phyloP scores from a whole-genome alignment of 2,329 filamentous ascomycete species.

The Thielaviopsis populi region DNA sequence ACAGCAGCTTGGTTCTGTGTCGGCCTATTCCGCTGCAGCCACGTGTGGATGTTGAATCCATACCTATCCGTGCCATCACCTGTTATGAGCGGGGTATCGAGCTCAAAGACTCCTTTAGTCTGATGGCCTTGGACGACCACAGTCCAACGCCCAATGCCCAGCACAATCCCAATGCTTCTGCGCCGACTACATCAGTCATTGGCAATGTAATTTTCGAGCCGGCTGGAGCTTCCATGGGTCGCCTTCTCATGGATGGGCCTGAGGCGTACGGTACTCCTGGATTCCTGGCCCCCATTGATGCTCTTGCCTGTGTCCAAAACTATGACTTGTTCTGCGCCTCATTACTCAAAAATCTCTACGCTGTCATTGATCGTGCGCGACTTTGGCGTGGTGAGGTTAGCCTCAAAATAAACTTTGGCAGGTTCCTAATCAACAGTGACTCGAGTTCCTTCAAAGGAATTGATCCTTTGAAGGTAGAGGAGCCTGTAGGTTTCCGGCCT shows the following conservation, averaged over 20 bases:
- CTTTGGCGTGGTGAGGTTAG: constrained; percentile 1
- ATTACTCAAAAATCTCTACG: not conserved
- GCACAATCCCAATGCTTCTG: not conserved
- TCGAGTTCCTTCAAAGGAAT: not conserved
- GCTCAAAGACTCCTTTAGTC: not conserved
- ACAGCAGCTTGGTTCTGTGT: not conserved
- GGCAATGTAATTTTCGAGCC: not conserved
- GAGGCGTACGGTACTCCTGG: not conserved
- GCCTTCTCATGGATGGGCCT: not conserved
- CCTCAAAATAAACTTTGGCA: constrained; percentile 1
- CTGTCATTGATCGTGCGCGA: not conserved
- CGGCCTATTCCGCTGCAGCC: not conserved
- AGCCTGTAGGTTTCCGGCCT: not conserved
- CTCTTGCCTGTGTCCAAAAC: not conserved
- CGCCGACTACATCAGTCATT: not conserved
- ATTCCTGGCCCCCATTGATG: not conserved
- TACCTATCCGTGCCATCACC: not conserved
- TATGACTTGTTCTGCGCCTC: not conserved
- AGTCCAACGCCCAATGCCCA: too few relatives aligned
- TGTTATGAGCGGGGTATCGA: not conserved
- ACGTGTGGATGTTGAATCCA: not conserved
- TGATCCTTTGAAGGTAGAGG: not conserved
- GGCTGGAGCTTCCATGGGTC: not conserved
- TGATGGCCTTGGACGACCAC: not conserved
- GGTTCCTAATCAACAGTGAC: not conserved